These are phyloP conservation scores for Fusarium chuoi DNA, from an alignment of 2,329 filamentous ascomycete species.

Conservation along the genomic window DNA sequence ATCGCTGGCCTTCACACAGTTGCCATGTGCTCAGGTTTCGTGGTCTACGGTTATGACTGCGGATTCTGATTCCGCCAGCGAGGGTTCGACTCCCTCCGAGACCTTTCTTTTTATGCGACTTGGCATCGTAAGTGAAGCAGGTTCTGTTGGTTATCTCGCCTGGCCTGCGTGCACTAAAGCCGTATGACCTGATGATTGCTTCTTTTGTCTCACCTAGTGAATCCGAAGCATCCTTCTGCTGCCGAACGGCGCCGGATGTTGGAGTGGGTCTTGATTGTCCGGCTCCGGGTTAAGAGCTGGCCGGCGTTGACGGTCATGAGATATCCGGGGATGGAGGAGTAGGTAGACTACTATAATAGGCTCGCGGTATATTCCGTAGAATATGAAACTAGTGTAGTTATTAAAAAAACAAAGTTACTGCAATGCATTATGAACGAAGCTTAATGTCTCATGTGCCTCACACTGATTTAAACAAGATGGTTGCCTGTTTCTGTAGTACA, in stretches of 20 bases:
- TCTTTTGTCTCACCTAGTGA: background rate
- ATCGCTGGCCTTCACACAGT: background rate
- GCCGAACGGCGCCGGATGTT: constrained; percentile 24
- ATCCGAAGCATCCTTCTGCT: background rate
- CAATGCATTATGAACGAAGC: background rate
- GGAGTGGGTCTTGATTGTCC: background rate
- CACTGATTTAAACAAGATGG: background rate
- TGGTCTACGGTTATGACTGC: constrained; percentile 5
- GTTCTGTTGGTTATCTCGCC: fast-evolving
- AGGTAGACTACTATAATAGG: background rate
- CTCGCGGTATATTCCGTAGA: too few relatives aligned
- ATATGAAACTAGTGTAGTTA: fast-evolving
- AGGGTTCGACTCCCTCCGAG: constrained; percentile 1
- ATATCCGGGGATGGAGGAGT: background rate
- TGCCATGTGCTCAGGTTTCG: background rate
- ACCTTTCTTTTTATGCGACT: background rate
- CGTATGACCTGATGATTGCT: background rate
- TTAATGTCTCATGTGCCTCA: fast-evolving
- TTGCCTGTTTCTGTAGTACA: too few relatives aligned
- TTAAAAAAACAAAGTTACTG: too few relatives aligned
- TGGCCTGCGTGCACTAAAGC: background rate
- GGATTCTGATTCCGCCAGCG: constrained; percentile 6
- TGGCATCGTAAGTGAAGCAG: background rate
- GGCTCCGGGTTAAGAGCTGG: background rate
- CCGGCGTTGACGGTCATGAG: background rate